Base-by-base conservation (phyloP, 2,329 filamentous ascomycete genomes). In the Geosmithia morbida region DNA sequence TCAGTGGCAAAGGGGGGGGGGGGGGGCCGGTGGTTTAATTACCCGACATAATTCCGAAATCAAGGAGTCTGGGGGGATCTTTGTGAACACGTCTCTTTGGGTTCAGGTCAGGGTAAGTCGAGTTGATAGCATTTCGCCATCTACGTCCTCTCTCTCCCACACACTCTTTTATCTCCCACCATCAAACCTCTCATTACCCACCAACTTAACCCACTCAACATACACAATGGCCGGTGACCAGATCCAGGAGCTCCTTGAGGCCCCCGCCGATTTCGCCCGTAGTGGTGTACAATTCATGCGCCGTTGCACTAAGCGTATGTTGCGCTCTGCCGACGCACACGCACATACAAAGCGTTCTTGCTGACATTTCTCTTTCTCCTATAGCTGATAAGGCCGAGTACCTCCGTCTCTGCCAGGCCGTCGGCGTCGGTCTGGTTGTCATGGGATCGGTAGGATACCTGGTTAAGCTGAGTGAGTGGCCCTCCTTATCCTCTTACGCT, bases 391-490 rank as follows among this genome's bases (percentile, higher is more conserved):
- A 62, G 53, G 62, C 64, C 52, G 67, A 70, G 55, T 70, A 69
- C 52, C 56, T 67, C 47, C 64, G 65, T 53, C 62, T 70, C 48
- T 68, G 65, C 59, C 69, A 72, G 66, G 80, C 80, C 51, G 80
- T 84, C 51, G 81, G 79, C 49, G 73, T 82, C 52, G 81, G 81
- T 50, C 84, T 84, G 66, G 63, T 84, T 52, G 74, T 83, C 63
- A 83, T 83, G 79, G 79, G 79, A 52, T 76, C 77, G 44, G 80
- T 83, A 49, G 80, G 80, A 52, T 84, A 83, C 65, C 64, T 84
- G 52, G 78, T 84, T 60, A 83, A 84, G 72, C 71, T 84, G 59
- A 80, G 77, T 81, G 69, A 45, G 74, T 54, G 11, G 7, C 17
- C 26, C 46, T 20, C 41, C 16, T 17, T n/a, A 4, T 13, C 14